A percentile compares a stretch with the other conserved stretches of the same genome.
These are phyloP conservation scores for Fusarium floridanum DNA, from an alignment of 2,329 filamentous ascomycete species.

Conservation along the genomic window DNA sequence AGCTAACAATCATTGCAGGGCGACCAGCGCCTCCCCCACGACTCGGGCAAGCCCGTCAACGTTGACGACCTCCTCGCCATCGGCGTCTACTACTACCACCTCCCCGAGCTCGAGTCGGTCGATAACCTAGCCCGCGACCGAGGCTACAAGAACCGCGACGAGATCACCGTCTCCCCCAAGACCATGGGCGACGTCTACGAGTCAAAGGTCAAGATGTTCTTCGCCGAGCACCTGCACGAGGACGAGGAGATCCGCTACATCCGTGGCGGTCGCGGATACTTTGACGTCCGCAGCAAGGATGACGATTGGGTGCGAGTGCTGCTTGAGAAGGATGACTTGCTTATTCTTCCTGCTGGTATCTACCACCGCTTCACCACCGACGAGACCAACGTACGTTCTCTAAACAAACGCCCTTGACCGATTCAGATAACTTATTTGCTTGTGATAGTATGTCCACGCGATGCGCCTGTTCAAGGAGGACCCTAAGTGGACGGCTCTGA, in stretches of 20 bases:
- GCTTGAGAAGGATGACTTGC: slow-evolving; percentile 88
- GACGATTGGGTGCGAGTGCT: slow-evolving; percentile 92
- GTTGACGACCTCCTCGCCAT: slow-evolving; percentile 76
- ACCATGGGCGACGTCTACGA: slow-evolving; percentile 91
- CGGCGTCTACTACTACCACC: slow-evolving; percentile 83
- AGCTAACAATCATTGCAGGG: slow-evolving; percentile 66
- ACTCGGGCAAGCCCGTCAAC: slow-evolving; percentile 80
- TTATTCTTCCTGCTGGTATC: slow-evolving; percentile 94
- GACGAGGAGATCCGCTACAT: slow-evolving; percentile 99
- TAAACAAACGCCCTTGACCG: background rate
- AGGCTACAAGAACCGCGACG: slow-evolving; percentile 93
- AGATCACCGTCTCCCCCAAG: slow-evolving; percentile 88
- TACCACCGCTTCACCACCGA: slow-evolving; percentile 99
- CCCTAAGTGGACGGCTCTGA: slow-evolving; percentile 97
- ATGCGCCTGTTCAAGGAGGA: slow-evolving; percentile 98
- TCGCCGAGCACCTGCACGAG: slow-evolving; percentile 95
- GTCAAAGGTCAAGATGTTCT: slow-evolving; percentile 93
- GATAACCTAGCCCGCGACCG: slow-evolving; percentile 80
- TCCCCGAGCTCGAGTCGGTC: slow-evolving; percentile 74
- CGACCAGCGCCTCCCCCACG: slow-evolving; percentile 92
- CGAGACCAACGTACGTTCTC: slow-evolving; percentile 80
- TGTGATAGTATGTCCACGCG: slow-evolving; percentile 85
- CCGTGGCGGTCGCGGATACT: slow-evolving; percentile 87
- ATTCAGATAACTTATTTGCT: background rate
- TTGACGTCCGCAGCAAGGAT: slow-evolving; percentile 86